A percentile compares a stretch with the other conserved stretches of the same genome.
These are phyloP conservation scores for Straminergon stramineum DNA, from an alignment of 225 moss, liverwort and hornwort genomes.

Conservation along the genomic window DNA sequence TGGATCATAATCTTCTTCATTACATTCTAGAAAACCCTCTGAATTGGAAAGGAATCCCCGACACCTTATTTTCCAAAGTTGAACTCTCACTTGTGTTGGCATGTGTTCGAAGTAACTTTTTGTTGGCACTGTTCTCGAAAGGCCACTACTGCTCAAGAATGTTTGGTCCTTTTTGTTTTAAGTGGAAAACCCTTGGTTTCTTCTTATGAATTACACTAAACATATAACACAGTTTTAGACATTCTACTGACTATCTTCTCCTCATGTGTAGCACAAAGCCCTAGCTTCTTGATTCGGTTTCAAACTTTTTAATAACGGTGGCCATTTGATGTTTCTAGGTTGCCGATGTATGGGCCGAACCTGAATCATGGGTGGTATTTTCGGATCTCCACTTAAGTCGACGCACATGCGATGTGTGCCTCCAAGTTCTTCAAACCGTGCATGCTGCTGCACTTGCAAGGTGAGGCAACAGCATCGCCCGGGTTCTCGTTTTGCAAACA, in stretches of 20 bases:
- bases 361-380: conserved; percentile 84
- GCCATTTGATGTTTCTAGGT: conserved; percentile 6
- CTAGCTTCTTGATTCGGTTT: neutral
- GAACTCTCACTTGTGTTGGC: neutral
- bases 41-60: neutral
- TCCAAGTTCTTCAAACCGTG: conserved; percentile 71
- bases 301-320: neutral
- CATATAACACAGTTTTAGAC: neutral
- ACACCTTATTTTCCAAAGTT: neutral
- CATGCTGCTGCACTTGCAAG: conserved; percentile 68
- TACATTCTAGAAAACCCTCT: neutral
- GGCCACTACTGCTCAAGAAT: neutral
- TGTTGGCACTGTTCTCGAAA: neutral
- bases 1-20: neutral
- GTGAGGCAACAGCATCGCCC: conserved; percentile 8
- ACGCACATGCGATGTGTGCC: conserved; percentile 79
- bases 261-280: neutral
- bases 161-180: neutral
- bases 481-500: neutral
- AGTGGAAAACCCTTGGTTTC: neutral
- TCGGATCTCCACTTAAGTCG: conserved; percentile 97
- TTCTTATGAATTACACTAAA: neutral
- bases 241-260: neutral
- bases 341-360: conserved; percentile 53
- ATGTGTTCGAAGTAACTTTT: neutral